Evolutionary conservation across 2,329 filamentous ascomycete species (phyloP), one percentile per base, ranked within the genome.

Genomic region (Aspergillus pseudonomiae): DNA sequence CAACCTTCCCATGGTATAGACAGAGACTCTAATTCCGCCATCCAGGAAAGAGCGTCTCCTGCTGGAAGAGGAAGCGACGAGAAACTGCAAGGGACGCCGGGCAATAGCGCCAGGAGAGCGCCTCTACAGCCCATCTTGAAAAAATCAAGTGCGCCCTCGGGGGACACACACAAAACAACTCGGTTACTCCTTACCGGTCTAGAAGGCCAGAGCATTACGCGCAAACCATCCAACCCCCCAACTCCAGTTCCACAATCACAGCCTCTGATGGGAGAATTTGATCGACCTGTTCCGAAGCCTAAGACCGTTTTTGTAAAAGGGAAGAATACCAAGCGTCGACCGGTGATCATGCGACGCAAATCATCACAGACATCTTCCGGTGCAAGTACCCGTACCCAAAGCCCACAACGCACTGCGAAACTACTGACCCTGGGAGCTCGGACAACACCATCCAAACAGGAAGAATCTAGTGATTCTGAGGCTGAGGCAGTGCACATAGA

Each of bases 121-220:
- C 65, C 72, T 24, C 70, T 76, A 39, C 73, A 71, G 21, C 72
- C 79, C 6, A 81, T 81, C 39, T 66, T 80, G 21, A 81, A 81
- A 67, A 81, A 78, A 62, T 68, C 74, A 4, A 71, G 70, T 43
- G 62, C 61, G 11, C 62, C 68, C 10, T 71, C 67, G n/a, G 67
- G 65, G 34, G 73, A 74, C 50, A 57, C 69, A 3, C 70, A 70
- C 4, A 77, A 77, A 50, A 73, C 70, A 28, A 70, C 75, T 14
- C 75, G 73, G 24, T 67, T 77, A n/a, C 68, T 76, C 1, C 66
- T 78, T 21, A 68, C 73, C 24, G 68, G 67, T 3, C 60, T 67
- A 7, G 65, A 64, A 34, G 71, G 69, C 12, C 66, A 71, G 57
- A 72, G 62, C 39, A 68, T 73, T 50, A 73, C 71, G 10, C 68